A percentile compares a stretch with the other conserved stretches of the same genome.
Conservation (phyloP, 129 eudicot genomes). For the Ambrosia trifida region DNA sequence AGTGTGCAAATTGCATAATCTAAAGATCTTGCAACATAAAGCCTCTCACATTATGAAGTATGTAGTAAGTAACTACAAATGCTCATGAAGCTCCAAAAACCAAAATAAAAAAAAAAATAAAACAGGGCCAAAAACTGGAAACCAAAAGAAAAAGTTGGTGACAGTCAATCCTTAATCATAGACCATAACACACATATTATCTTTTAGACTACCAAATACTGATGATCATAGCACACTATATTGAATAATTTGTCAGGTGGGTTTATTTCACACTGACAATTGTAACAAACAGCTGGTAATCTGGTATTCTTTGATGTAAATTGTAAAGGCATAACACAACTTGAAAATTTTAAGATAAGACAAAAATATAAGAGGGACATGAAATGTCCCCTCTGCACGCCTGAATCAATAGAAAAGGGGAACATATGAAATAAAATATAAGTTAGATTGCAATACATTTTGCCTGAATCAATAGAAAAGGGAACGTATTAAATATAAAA, state of each 20-base stretch:
- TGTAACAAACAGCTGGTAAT: not conserved
- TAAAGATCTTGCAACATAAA: constrained; percentile 2
- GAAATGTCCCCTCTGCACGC: not conserved
- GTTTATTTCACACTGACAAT: not conserved
- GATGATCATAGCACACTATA: constrained; percentile 7
- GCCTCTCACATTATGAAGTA: not conserved
- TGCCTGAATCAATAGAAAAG: not conserved
- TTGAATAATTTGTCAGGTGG: not conserved
- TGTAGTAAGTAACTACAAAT: not conserved
- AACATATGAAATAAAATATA: not conserved
- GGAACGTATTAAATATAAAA: not conserved
- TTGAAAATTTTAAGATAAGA: not conserved
- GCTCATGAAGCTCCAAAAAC: constrained; percentile 7
- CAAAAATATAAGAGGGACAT: not conserved
- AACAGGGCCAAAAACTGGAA: not conserved
- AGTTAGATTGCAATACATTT: not conserved
- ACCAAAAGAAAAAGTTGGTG: not conserved
- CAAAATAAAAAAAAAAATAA: not conserved
- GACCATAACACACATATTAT: not conserved
- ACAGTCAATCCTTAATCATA: not conserved
- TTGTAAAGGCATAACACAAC: not conserved
- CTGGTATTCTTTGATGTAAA: not conserved
- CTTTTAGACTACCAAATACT: not conserved
- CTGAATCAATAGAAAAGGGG: not conserved
- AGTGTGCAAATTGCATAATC: constrained; percentile 18